Conservation (phyloP, 257 asterid genomes). For the Lithospermum erythrorhizon region DNA sequence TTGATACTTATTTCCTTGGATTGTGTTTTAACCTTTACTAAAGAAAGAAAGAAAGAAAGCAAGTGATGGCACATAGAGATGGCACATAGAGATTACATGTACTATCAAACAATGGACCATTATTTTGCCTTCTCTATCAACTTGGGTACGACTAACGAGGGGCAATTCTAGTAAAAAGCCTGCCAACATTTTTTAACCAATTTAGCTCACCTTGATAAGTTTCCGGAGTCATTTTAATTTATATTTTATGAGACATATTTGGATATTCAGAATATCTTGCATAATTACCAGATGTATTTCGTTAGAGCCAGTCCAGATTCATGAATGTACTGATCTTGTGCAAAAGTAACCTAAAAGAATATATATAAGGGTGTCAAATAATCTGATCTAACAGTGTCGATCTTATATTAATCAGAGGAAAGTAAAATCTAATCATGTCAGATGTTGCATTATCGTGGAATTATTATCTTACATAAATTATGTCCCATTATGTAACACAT, state of each 20-base stretch:
- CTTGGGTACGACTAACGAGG: background rate
- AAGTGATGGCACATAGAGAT: too few species aligned
- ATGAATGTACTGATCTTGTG: background rate
- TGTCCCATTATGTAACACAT: too few species aligned
- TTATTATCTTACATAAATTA: too few species aligned
- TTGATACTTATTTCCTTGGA: too few species aligned
- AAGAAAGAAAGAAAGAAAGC: background rate
- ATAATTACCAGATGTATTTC: too few species aligned
- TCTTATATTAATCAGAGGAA: too few species aligned
- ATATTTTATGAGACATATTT: background rate
- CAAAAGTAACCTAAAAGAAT: too few species aligned
- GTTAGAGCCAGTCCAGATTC: background rate
- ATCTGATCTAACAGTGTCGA: background rate
- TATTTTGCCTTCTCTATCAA: background rate
- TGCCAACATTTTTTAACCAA: background rate
- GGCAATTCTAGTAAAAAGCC: background rate
- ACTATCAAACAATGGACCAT: background rate
- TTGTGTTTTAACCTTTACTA: background rate
- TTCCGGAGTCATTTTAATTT: background rate
- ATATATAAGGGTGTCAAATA: background rate
- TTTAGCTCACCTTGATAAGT: background rate
- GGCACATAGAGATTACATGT: background rate
- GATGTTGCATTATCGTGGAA: too few species aligned
- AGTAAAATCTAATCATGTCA: too few species aligned
- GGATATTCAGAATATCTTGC: too few species aligned